Evolutionary conservation across 768 basidiomycete species (phyloP), one percentile per base, ranked within the genome.

Genomic region (Xerocomellus intermedius): DNA sequence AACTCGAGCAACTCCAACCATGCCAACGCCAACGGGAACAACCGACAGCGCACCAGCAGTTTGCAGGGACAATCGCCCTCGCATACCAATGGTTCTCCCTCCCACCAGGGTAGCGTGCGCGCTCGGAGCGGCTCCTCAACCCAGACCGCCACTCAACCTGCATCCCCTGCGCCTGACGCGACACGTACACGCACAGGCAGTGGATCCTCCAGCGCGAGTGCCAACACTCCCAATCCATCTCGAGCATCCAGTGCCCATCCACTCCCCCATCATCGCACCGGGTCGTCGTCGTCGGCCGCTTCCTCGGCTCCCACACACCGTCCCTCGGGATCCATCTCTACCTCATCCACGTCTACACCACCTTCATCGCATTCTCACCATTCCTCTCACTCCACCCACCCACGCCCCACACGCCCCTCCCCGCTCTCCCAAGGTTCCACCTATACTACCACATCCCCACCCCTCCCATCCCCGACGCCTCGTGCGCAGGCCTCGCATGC

Each of bases 11-110:
- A 68, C n/a, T 75, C 50, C 67, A 79, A 54, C 60, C 66, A 67
- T 47, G 66, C 41, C 9, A 67, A 54, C 35, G 33, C 32, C 26
- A 63, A 45, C 39, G 57, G 55, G 2, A 59, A 42, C 43, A 71
- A 70, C 42, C 83, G 89, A 19, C 85, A 82, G 62, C 78, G 87
- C 42, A 90, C 87, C 12, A 84, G 81, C 70, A 88, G 87, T 65
- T 83, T 79, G 60, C 88, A 89, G 62, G 87, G 87, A 50, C 88
- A 88, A 56, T 82, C 84, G 50, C 76, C 77, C 39, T 70, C 73
- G 43, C 72, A 75, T 62, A 8, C 48, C 30, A 62, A 64, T 7
- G 66, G 67, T 19, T 55, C 63, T 51, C 75, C 73, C 50, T 45
- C 66, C 24, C 68, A 62, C 54, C 64, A 58, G 42, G 71, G 65